Conservation (phyloP, 2,329 filamentous ascomycete species). For the Paramyrothecium sp. region DNA sequence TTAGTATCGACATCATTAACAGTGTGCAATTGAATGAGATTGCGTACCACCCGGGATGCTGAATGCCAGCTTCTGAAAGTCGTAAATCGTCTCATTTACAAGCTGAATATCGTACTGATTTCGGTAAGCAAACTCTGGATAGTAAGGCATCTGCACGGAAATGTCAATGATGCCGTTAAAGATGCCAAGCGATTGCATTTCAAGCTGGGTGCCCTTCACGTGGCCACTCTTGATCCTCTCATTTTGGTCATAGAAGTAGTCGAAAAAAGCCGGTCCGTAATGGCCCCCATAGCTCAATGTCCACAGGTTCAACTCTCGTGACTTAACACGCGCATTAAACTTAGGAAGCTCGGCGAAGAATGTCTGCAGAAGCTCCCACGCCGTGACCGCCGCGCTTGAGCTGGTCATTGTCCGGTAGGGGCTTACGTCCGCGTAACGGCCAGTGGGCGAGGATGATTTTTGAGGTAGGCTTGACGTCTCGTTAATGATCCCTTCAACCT, state of each 20-base stretch:
- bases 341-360: conserved; percentile 9
- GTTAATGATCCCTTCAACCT: background rate
- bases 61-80: conserved; percentile 6
- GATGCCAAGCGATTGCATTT: conserved; percentile 11
- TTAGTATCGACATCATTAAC: background rate
- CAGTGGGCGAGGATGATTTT: background rate
- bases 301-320: background rate
- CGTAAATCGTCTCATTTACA: conserved; percentile 10
- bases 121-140: conserved; percentile 6
- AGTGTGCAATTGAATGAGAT: conserved; percentile 1
- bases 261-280: conserved; percentile 10
- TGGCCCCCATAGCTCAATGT: conserved; percentile 10
- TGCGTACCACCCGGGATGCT: background rate
- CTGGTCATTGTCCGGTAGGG: conserved; percentile 7
- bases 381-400: conserved; percentile 6
- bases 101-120: conserved; percentile 9
- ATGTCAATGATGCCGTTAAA: conserved; percentile 11
- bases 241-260: conserved; percentile 9
- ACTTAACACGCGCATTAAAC: conserved; percentile 8
- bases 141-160: conserved; percentile 4
- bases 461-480: background rate
- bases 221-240: conserved; percentile 1
- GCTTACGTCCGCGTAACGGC: conserved; percentile 8
- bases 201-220: conserved; percentile 7
- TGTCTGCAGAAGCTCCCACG: conserved; percentile 10